Conservation (phyloP, 78 protist species). For the Tieghemostelium lacteum region DNA sequence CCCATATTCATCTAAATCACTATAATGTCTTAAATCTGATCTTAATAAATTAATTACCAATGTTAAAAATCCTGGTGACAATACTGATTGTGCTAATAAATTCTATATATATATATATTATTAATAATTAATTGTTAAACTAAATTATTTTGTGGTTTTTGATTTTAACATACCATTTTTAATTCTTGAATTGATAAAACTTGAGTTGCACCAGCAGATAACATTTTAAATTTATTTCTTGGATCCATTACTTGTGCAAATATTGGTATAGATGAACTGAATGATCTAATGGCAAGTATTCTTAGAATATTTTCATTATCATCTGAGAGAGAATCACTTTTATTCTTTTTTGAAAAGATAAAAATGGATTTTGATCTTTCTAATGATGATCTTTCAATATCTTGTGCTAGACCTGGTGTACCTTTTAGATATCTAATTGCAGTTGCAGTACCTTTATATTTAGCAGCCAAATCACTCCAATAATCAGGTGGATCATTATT, state of each 20-base stretch:
- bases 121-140: neutral
- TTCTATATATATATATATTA: neutral
- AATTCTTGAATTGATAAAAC: conserved; percentile 57
- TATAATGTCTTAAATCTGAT: conserved; percentile 40
- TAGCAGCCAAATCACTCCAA: neutral
- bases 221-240: conserved; percentile 22
- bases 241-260: conserved; percentile 59
- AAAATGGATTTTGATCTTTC: conserved; percentile 25
- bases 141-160: no score
- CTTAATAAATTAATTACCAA: conserved; percentile 55
- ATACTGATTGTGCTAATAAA: conserved; percentile 58
- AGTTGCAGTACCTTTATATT: conserved; percentile 1
- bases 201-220: conserved; percentile 64
- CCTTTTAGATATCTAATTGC: conserved; percentile 27
- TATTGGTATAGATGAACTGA: conserved; percentile 16
- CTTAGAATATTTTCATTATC: conserved; percentile 59
- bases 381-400: conserved; percentile 37
- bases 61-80: conserved; percentile 71
- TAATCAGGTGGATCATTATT: conserved; percentile 30
- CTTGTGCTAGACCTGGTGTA: conserved; percentile 22
- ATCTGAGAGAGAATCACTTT: neutral
- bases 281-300: conserved; percentile 44
- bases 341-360: conserved; percentile 39
- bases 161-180: conserved; percentile 39
- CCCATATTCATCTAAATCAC: conserved; percentile 71